Base-by-base conservation (phyloP, 768 basidiomycete genomes). In the Mycena olivaceomarginata region DNA sequence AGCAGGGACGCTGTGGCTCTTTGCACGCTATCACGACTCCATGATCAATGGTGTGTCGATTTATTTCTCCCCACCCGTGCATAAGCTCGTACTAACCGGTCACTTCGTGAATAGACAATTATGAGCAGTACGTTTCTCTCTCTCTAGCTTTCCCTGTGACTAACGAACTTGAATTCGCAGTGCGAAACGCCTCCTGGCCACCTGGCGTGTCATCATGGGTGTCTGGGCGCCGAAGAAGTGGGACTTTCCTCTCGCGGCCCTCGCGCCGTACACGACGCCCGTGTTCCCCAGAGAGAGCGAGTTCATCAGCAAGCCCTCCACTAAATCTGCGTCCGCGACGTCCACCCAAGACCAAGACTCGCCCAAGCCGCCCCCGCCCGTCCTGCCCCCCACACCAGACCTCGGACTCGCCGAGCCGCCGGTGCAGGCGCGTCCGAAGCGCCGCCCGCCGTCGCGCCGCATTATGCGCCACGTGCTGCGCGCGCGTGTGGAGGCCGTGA, bases 161-260 rank as follows among this genome's bases (percentile, higher is more conserved):
- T 76, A 67, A 48, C 41, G 69, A n/a, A 75, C 78, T 22, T n/a
- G 31, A 31, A 31, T 59, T 73, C n/a, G n/a, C 82, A 97, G 97
- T 41, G 92, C 93, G 65, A 98, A 97, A 85, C 95, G 95, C 56
- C 90, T 98, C 64, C 89, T 95, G 20, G 96, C 98, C 7, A 93
- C 97, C n/a, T 99, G 98, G 97, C 94, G 97, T 70, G 93, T 98
- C n/a, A 91, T 99, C 16, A 92, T 99, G 78, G 98, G 98, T 9
- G 93, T 99, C 15, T 99, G 98, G 98, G 90, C 91, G 0, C 97
- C 98, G 7, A 93, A 92, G 83, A 88, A 87, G 60, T 96, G 94
- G 93, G 98, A 98, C 79, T 88, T 98, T 59, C 92, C 96, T 5
- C 84, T 95, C 37, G 82, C 91, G n/a, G 92, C 94, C 4, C 90